These are phyloP conservation scores for Filobasidium wieringae DNA, from an alignment of 768 basidiomycete genomes.

Conservation along the genomic window DNA sequence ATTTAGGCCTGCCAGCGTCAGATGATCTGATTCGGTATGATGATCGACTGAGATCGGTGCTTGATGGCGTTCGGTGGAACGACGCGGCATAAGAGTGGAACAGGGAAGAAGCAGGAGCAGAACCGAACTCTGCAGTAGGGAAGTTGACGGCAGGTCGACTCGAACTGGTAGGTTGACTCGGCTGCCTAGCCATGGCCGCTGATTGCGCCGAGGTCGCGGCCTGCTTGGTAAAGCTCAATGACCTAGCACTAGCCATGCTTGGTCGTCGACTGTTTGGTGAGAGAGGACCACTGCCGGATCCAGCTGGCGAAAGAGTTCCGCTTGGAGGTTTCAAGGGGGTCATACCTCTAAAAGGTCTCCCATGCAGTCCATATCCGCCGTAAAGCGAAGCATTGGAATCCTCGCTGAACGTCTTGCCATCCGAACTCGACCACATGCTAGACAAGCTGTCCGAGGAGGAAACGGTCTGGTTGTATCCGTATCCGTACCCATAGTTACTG, in stretches of 20 bases:
- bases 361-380: constrained; percentile 3
- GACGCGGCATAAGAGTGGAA: constrained; percentile 8
- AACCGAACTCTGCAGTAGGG: constrained; percentile 6
- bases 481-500: neutral
- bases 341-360: neutral
- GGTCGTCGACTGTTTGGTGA: neutral
- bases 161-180: neutral
- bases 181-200: neutral
- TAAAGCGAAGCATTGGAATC: neutral
- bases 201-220: neutral
- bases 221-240: neutral
- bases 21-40: neutral
- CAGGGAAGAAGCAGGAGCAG: constrained; percentile 6
- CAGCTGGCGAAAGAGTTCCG: neutral
- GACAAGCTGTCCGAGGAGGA: constrained; percentile 9
- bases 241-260: neutral
- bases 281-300: neutral
- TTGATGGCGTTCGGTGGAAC: constrained; percentile 14
- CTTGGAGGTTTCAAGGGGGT: neutral
- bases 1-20: neutral
- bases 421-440: constrained; percentile 10
- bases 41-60: neutral
- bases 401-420: constrained; percentile 11
- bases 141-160: neutral
- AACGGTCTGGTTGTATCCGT: constrained; percentile 3